These are phyloP conservation scores for Hypoxylon fuscum DNA, from an alignment of 495 filamentous ascomycete species.

Conservation along the genomic window DNA sequence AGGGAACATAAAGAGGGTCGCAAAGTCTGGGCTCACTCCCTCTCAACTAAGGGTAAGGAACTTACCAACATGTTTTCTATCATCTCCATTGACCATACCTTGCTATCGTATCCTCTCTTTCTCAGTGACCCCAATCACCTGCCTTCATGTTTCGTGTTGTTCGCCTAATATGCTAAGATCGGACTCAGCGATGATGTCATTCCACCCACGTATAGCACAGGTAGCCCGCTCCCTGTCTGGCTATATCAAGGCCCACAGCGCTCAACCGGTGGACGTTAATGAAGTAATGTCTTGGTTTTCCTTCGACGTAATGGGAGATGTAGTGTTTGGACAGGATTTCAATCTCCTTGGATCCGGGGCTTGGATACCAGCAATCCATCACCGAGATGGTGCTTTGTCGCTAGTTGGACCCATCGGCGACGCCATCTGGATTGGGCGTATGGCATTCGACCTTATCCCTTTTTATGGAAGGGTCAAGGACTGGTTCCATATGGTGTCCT, in stretches of 20 bases:
- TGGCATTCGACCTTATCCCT: conserved; percentile 23
- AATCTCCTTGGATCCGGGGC: not conserved
- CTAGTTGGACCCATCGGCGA: conserved; percentile 28
- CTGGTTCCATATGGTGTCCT: conserved; percentile 26
- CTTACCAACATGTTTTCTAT: not conserved
- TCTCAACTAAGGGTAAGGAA: conserved; percentile 41
- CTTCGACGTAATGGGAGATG: conserved; percentile 9
- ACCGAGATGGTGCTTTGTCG: conserved; percentile 31
- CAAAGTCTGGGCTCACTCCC: conserved; percentile 44
- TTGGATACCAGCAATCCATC: conserved; percentile 3
- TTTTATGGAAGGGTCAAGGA: conserved; percentile 17
- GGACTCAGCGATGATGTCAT: conserved; percentile 22
- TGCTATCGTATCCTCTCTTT: not conserved
- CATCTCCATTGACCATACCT: not conserved
- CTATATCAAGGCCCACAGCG: conserved; percentile 10
- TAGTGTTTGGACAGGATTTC: conserved; percentile 7
- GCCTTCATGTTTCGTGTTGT: no score
- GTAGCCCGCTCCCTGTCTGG: conserved; percentile 7
- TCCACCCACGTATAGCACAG: conserved; percentile 19
- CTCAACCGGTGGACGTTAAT: conserved; percentile 11
- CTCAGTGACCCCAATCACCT: no score
- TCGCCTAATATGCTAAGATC: no score
- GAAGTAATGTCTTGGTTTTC: conserved; percentile 21
- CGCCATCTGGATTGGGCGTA: conserved; percentile 28
- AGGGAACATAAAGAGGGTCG: conserved; percentile 43